Conservation (phyloP, 306 rosid species). For the Arachis hypogaea region DNA sequence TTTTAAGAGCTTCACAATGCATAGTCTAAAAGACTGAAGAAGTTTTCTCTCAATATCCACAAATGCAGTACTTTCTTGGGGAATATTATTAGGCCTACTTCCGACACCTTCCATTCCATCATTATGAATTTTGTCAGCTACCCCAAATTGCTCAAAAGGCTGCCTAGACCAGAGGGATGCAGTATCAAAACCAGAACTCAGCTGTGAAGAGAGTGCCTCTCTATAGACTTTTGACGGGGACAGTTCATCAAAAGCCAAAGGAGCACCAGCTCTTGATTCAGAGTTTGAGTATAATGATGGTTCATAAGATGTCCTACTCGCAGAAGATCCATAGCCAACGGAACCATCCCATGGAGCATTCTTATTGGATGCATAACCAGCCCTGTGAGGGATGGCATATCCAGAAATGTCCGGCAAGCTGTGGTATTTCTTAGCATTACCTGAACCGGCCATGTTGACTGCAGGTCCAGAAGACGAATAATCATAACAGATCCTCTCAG, state of each 20-base stretch:
- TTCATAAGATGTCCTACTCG: constrained; percentile 47
- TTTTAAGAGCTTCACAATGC: constrained; percentile 81
- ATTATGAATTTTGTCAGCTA: constrained; percentile 55
- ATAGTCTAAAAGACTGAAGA: constrained; percentile 76
- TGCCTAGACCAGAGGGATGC: constrained; percentile 90
- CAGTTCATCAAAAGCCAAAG: constrained; percentile 74
- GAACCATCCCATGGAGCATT: constrained; percentile 59
- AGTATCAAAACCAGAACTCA: constrained; percentile 59
- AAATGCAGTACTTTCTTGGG: not conserved
- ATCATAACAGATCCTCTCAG: constrained; percentile 65
- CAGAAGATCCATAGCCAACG: constrained; percentile 58
- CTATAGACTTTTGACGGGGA: constrained; percentile 64
- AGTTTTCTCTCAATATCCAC: constrained; percentile 63
- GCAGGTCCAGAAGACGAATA: constrained; percentile 49
- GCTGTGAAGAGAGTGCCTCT: constrained; percentile 57
- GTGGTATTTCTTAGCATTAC: constrained; percentile 80
- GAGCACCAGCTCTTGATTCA: constrained; percentile 59
- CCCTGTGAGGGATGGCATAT: constrained; percentile 54
- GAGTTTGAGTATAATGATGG: constrained; percentile 51
- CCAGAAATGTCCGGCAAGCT: constrained; percentile 86
- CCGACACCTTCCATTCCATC: constrained; percentile 54
- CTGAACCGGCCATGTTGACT: constrained; percentile 52
- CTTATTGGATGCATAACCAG: constrained; percentile 52
- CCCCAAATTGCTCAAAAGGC: constrained; percentile 93
- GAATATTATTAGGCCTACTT: constrained; percentile 15